phyloP scores from a whole-genome alignment of 73 alveolate genomes.

The Tetrahymena borealis region DNA sequence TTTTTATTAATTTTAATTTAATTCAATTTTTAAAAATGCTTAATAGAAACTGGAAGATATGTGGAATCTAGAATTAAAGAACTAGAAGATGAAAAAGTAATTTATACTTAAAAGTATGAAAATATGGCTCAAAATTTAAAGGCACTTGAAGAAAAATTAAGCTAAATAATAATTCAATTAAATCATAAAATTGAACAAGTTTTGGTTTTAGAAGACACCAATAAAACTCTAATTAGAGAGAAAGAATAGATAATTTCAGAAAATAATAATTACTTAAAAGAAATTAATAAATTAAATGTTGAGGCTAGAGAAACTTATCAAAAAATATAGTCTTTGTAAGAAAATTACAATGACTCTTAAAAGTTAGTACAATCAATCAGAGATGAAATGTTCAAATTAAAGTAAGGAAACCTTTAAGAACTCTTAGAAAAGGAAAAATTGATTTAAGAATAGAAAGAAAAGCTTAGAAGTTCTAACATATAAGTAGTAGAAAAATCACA shows the following conservation, averaged over 20 bases:
- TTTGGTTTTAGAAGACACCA: background rate
- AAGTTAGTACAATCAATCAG: background rate
- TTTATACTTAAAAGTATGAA: background rate
- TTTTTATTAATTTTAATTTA: background rate
- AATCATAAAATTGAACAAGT: background rate
- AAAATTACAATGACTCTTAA: background rate
- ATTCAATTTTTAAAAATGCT: background rate
- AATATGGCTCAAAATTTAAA: background rate
- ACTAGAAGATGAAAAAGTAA: background rate
- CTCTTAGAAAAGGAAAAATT: background rate
- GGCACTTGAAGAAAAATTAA: background rate
- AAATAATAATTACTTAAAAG: background rate
- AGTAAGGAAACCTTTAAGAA: background rate
- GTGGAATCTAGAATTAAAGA: background rate
- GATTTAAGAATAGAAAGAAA: background rate
- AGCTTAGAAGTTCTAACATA: background rate
- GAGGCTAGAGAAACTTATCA: background rate
- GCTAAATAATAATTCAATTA: background rate
- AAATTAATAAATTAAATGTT: background rate
- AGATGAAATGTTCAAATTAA: background rate
- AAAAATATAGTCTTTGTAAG: background rate
- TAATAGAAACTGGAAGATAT: background rate
- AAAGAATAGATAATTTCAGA: background rate
- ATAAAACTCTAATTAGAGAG: background rate
- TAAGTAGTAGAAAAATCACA: background rate